A percentile compares a stretch with the other conserved stretches of the same genome.
phyloP scores from a whole-genome alignment of 257 asterid species.

The Rubia yunnanensis region DNA sequence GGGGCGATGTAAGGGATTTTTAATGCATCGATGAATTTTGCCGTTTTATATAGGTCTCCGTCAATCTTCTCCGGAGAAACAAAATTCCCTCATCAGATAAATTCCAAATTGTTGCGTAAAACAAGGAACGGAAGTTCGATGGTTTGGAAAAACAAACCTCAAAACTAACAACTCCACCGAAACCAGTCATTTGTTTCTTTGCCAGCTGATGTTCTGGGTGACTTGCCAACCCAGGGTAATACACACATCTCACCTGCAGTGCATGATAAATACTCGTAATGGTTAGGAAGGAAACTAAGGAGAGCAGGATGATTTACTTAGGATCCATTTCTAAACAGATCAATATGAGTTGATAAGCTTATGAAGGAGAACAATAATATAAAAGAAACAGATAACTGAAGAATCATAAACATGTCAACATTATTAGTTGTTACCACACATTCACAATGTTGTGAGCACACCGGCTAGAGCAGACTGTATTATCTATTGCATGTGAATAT shows the following conservation, averaged over 20 bases:
- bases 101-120: not conserved
- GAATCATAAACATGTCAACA: not conserved
- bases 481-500: not conserved
- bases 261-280: constrained; percentile 3
- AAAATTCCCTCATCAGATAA: constrained; percentile 12
- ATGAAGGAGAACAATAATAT: not conserved
- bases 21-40: constrained; percentile 69
- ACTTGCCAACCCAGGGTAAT: constrained; percentile 86
- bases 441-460: too few relatives aligned
- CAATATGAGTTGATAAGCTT: too few relatives aligned
- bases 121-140: not conserved
- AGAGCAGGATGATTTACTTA: not conserved
- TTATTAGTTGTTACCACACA: too few relatives aligned
- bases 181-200: constrained; percentile 84
- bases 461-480: not conserved
- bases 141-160: constrained; percentile 48
- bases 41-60: constrained; percentile 64
- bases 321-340: not conserved
- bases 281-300: not conserved
- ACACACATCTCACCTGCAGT: constrained; percentile 69
- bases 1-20: constrained; percentile 87
- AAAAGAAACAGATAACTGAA: not conserved
- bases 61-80: constrained; percentile 41
- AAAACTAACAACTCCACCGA: constrained; percentile 94
- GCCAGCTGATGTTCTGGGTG: constrained; percentile 84